Conservation (phyloP, 768 basidiomycete species). For the Melanogaster broomeanus region DNA sequence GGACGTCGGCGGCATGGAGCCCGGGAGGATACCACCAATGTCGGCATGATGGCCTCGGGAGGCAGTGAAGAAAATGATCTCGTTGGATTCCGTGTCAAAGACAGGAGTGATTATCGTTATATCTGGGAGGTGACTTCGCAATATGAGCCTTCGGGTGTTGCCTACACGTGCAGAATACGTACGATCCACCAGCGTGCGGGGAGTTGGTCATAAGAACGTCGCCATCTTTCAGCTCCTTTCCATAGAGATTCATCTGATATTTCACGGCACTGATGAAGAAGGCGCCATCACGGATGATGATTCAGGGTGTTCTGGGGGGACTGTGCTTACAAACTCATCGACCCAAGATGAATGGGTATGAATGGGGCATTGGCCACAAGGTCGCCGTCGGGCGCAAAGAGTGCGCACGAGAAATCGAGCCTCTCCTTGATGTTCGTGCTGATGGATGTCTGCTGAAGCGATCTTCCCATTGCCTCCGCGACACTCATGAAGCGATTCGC, state of each 20-base stretch:
- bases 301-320: not conserved
- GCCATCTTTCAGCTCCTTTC: constrained; percentile 74
- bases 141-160: not conserved
- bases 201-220: constrained; percentile 95
- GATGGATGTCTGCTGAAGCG: constrained; percentile 87
- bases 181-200: constrained; percentile 87
- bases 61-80: constrained; percentile 92
- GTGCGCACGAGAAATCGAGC: constrained; percentile 91
- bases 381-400: constrained; percentile 94
- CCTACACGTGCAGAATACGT: constrained; percentile 34
- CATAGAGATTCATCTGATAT: constrained; percentile 83
- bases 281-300: not conserved
- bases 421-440: constrained; percentile 95
- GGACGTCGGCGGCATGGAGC: constrained; percentile 94
- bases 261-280: constrained; percentile 69
- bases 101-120: constrained; percentile 95
- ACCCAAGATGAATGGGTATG: constrained; percentile 84
- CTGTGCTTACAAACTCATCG: constrained; percentile 82
- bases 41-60: constrained; percentile 95
- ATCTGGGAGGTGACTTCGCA: constrained; percentile 71
- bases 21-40: constrained; percentile 89
- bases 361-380: constrained; percentile 94
- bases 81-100: constrained; percentile 59
- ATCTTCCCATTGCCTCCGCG: constrained; percentile 93
- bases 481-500: constrained; percentile 98